Percentiles rank a stretch among this genome's conserved stretches.
phyloP scores from a whole-genome alignment of 169 alveolate genomes.

The Besnoitia besnoiti region DNA sequence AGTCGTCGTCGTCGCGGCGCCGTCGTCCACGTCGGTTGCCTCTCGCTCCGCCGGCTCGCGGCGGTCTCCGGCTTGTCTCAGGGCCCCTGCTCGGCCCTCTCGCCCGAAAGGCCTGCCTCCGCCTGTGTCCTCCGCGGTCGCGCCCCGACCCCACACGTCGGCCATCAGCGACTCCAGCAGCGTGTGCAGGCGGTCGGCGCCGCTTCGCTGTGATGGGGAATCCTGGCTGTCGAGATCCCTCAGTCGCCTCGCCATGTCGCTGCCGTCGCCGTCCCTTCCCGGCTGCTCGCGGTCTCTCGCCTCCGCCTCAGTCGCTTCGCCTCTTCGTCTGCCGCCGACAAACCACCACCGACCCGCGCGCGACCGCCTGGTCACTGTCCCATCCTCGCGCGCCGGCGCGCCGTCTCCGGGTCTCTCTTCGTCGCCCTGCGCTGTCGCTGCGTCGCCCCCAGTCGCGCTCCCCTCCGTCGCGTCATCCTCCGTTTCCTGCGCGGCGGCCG shows the following conservation, averaged over 20 bases:
- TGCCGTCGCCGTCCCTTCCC: too few species aligned
- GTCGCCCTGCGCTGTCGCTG: background rate
- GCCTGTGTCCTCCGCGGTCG: background rate
- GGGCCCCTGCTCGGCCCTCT: background rate
- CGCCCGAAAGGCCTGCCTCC: too few species aligned
- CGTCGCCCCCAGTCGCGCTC: too few species aligned
- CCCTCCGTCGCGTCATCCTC: too few species aligned
- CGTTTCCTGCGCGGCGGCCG: too few species aligned
- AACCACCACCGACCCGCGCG: background rate
- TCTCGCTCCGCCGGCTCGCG: background rate
- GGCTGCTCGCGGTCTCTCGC: background rate
- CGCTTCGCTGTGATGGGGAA: too few species aligned
- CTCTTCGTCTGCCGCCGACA: background rate
- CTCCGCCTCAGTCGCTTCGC: too few species aligned
- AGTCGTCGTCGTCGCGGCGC: too few species aligned
- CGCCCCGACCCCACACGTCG: background rate
- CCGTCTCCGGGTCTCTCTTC: too few species aligned
- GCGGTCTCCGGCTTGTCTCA: background rate
- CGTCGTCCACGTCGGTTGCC: background rate
- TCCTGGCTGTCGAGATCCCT: too few species aligned
- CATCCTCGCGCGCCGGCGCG: background rate
- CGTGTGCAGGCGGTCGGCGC: background rate
- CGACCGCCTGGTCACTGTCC: background rate
- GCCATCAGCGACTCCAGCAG: background rate
- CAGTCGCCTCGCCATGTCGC: too few species aligned